Evolutionary conservation across 1,139 yeast species (phyloP), one percentile per base, ranked within the genome.

Genomic region (Scheffersomyces cryptocercus): DNA sequence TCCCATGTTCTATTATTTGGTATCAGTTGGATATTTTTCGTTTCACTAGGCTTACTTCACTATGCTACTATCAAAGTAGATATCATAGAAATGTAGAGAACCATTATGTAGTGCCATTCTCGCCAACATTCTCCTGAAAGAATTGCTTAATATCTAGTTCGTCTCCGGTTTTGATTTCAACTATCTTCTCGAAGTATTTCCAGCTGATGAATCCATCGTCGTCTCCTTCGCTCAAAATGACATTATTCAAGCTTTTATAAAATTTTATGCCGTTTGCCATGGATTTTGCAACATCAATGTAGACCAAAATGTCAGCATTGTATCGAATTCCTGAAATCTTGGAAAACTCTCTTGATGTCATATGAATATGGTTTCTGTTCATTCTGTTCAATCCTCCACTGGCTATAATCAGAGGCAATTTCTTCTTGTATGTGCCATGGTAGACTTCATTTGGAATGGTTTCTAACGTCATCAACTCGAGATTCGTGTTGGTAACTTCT

Each of bases 281-380:
- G 50, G 77, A 74, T 51, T 72, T 73, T 1, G 59, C 66, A 2
- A 76, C 67, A 55, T 89, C 82, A 6, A 93, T 59, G 55, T 77
- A 86, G 8, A 93, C 84, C 44, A 82, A 64, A 0, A 85, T 81
- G 36, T 78, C 71, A 46, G 88, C 74, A 42, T 70, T 69, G n/a
- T 62, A 56, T 41, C 97, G 70, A 68, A 89, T 79, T 0, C 98
- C 98, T 46, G 93, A 82, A 6, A 84, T 70, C 16, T 67, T 66
- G 29, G 68, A 65, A 20, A 57, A 61, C 29, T 62, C 59, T 30
- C 53, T 57, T 11, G 64, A 61, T 3, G 78, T 61, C 58, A 93
- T 74, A 64, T 93, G 99, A 16, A 93, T 82, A 62, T 93, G 99
- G 52, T 85, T 85, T 53, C 99, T 68, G 29, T 62, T 67, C 97